These are phyloP conservation scores for Trichomonas vaginalis DNA, from an alignment of 208 protist genomes.

Conservation along the genomic window DNA sequence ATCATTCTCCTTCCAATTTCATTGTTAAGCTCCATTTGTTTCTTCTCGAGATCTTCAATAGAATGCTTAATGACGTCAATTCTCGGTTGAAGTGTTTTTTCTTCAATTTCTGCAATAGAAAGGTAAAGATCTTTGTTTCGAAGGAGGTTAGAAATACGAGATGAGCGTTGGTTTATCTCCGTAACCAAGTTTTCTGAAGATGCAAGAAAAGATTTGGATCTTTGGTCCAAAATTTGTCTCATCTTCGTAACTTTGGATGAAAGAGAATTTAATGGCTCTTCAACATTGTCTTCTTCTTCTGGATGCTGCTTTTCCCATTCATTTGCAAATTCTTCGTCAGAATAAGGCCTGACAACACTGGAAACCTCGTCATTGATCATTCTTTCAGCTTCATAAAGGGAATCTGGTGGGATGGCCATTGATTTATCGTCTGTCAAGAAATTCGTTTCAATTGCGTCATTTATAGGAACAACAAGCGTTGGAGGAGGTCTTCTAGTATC, in stretches of 20 bases:
- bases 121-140: not conserved
- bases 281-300: not conserved
- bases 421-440: not conserved
- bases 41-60: not conserved
- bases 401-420: not conserved
- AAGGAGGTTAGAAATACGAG: not conserved
- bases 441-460: not conserved
- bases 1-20: not conserved
- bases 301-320: not conserved
- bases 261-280: not conserved
- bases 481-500: not conserved
- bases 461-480: not conserved
- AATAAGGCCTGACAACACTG: not conserved
- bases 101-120: not conserved
- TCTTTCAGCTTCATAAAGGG: not conserved
- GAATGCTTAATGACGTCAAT: not conserved
- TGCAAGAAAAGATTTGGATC: not conserved
- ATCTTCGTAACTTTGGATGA: not conserved
- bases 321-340: not conserved
- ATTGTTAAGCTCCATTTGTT: not conserved
- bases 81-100: not conserved
- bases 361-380: not conserved
- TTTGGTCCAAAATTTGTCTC: not conserved
- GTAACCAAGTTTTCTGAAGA: not conserved
- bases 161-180: not conserved